Evolutionary conservation across 257 asterid genomes (phyloP), one percentile per base, ranked within the genome.

Genomic region (Cinchona pubescens): DNA sequence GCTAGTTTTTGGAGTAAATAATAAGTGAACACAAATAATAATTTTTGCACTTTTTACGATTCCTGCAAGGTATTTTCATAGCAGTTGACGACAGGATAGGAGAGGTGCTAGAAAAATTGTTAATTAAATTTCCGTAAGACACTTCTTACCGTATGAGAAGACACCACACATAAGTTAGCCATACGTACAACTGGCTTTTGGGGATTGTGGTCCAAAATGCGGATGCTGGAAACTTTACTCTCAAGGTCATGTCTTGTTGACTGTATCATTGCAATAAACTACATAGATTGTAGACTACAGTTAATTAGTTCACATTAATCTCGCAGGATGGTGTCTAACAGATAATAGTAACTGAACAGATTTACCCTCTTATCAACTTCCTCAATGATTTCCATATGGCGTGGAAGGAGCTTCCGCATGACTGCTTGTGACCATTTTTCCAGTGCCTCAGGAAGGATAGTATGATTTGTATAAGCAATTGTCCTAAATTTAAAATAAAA

Each of bases 351-450:
- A 51, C 48, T 75, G 75, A 61, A 38, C 64, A 32, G 35, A 42
- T 83, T 10, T 72, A 95, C 99, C 96, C 97, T 88, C 81, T 86
- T 95, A 84, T 95, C 99, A 71, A 95, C 91, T 86, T 95, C 99
- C 84, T 85, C 87, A 73, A 95, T 92, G 87, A 95, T 95, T 75
- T 95, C 96, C 99, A 95, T 95, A 79, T 91, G 98, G 68, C 99
- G 97, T 34, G 99, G 99, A 80, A 95, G 98, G 78, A 95, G 99
- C 85, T 95, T 95, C 98, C 99, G 91, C 99, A 95, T 92, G 80
- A 95, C 97, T 67, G 93, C 81, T 80, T 92, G 99, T 60, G 99
- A 92, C 99, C 99, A 95, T 86, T 95, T 95, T 55, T 95, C 99
- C 80, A 95, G 86, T 62, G 99, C 99, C 87, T 95, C 99, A 74